phyloP scores from a whole-genome alignment of 2,329 filamentous ascomycete genomes.

The Exophiala viscosa region DNA sequence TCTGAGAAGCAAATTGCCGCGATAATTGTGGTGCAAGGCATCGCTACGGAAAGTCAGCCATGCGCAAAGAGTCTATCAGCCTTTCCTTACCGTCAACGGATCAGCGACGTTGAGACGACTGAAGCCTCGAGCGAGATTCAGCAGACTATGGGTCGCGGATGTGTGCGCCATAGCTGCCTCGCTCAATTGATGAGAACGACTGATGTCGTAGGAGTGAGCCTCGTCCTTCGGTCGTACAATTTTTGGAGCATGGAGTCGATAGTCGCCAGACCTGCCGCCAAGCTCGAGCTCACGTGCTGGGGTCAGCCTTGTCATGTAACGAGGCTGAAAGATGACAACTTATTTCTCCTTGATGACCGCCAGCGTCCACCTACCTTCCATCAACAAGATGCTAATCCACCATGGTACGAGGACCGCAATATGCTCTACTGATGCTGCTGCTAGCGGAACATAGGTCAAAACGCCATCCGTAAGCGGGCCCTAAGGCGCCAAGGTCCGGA shows the following conservation, averaged over 20 bases:
- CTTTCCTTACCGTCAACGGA: conserved; percentile 36
- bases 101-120: conserved; percentile 33
- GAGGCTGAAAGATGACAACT: not conserved
- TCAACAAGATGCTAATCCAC: not conserved
- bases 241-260: too few species aligned
- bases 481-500: too few species aligned
- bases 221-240: too few species aligned
- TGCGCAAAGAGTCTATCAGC: not conserved
- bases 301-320: not conserved
- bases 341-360: not conserved
- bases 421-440: too few species aligned
- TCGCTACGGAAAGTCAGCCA: conserved; percentile 39
- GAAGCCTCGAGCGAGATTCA: conserved; percentile 21
- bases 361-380: not conserved
- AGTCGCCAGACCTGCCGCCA: not conserved
- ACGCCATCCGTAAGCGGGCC: too few species aligned
- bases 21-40: conserved; percentile 39
- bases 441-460: too few species aligned
- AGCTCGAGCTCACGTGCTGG: not conserved
- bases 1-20: conserved; percentile 50
- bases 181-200: too few species aligned
- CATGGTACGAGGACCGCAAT: too few species aligned
- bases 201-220: too few species aligned
- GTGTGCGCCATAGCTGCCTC: conserved; percentile 18
- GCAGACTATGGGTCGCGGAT: conserved; percentile 18